Evolutionary conservation across 371 early-diverging fungal species (phyloP).

Genomic region (Mucor plumbeus): DNA sequence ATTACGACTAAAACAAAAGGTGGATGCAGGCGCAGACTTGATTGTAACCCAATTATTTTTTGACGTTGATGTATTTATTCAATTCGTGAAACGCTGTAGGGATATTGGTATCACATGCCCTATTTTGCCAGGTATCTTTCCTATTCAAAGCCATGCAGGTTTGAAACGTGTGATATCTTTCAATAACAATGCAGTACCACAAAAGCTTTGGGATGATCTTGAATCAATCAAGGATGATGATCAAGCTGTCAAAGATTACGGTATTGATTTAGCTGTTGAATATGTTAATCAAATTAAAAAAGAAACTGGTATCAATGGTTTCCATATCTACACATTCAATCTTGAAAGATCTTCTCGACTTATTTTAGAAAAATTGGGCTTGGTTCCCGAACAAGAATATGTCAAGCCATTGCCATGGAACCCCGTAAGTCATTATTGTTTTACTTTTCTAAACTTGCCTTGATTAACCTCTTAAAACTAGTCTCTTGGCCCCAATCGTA

Average conservation of each 20-base stretch:
- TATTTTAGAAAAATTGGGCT: conserved; percentile 81
- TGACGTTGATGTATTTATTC: conserved; percentile 83
- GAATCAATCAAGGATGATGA: conserved; percentile 97
- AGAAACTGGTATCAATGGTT: conserved; percentile 71
- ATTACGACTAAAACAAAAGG: conserved; percentile 81
- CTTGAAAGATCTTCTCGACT: conserved; percentile 85
- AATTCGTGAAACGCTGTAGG: conserved; percentile 80
- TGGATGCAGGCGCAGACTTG: conserved; percentile 91
- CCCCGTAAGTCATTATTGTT: conserved; percentile 61
- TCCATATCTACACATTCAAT: conserved; percentile 92
- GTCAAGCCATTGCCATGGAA: conserved; percentile 93
- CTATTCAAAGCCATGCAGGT: conserved; percentile 89
- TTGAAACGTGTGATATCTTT: conserved; percentile 86
- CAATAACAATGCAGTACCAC: conserved; percentile 87
- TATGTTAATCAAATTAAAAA: conserved; percentile 72
- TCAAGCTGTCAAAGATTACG: conserved; percentile 92
- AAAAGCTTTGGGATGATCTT: conserved; percentile 80
- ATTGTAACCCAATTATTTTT: conserved; percentile 95
- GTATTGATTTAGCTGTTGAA: conserved; percentile 83
- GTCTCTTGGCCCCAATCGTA: conserved; percentile 80
- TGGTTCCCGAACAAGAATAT: conserved; percentile 79
- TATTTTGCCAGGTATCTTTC: conserved; percentile 95
- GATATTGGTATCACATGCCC: conserved; percentile 83
- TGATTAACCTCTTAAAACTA: background rate
- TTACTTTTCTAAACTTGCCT: background rate